Evolutionary conservation across 73 alveolate species (phyloP), one percentile per base, ranked within the genome.

Genomic region (Paramecium primaurelia): DNA sequence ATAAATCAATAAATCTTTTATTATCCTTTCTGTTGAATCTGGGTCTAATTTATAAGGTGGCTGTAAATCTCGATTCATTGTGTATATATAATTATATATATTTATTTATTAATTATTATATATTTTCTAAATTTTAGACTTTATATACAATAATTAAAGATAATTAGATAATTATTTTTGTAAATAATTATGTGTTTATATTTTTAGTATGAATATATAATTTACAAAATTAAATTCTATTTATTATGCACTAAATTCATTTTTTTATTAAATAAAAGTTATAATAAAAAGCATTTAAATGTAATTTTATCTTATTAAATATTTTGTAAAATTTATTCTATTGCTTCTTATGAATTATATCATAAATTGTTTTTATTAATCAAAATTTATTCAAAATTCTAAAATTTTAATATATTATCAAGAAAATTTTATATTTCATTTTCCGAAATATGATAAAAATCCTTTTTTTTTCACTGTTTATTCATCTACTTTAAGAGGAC

Each of bases 21-120:
- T 73, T 14, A 73, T 64, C 28, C 84, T 64, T 64, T 64, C 84
- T 64, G 84, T 64, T 32, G 84, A 64, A 64, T 64, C 84, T 64
- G 51, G 84, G 28, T 64, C 84, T n/a, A 64, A 64, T 64, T 64
- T 64, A 10, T 64, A 64, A 64, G 87, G 30, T 73, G 58, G 87
- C 34, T 73, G 68, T 6, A 54, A 54, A 5, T 54, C 68, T 14
- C 68, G 36, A 54, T 54, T 54, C 69, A 54, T 54, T 7, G 25
- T 54, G 36, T 54, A 18, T 18, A 54, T 54, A 54, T 18, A 54
- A 54, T n/a, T n/a, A 54, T 18, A 54, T 40, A 49, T 49, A 49
- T 49, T 14, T 49, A 49, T 49, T 14, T 12, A 49, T 49, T 49
- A 49, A 49, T 14, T 14, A 49, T 49, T 14, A 49, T 3, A 49